Base-by-base conservation (phyloP, 2,329 filamentous ascomycete species). In the Pseudophaeomoniella oleicola region DNA sequence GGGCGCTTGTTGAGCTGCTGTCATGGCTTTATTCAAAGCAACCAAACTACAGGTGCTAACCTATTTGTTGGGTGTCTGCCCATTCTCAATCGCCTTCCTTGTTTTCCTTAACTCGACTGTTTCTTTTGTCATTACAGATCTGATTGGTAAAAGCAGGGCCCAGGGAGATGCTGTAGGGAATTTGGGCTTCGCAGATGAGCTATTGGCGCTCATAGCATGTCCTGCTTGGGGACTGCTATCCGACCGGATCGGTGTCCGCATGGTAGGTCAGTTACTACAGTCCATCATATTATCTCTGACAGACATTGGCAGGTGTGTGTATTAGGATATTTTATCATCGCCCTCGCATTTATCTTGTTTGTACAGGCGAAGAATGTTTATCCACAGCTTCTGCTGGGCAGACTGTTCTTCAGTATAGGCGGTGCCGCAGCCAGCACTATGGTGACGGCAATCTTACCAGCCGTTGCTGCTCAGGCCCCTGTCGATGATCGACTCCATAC, bases 401-500 rank as follows among this genome's bases (percentile, higher is more conserved):
- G 90, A 45, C 65, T 96, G 35, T 64, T 92, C 38, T 98, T 98
- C 59, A 90, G 87, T 46, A 49, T 94, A 13, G 90, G 90, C 16
- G 90, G 83, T 14, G 86, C 87, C n/a, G 90, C 88, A 15, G 77
- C 82, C 69, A 87, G 86, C 11, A 96, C 90, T 1, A 98, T 98
- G 90, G 90, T 98, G 14, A 96, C 90, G 5, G 90, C 90, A 3
- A 85, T 93, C 32, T 67, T 98, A 16, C 90, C 90, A 1, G 78
- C 69, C 17, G 75, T 81, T 58, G 72, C 72, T 18, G 50, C 9
- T 50, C 45, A 44, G 13, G 35, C 15, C 12, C 35, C 30, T 17
- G 9, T 19, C 10, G 14, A 5, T 11, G 32, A 9, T 48, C 13
- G 44, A 45, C 22, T 54, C 42, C 36, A 43, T 49, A 30, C 43